These are phyloP conservation scores for Harringtonia aguacate DNA, from an alignment of 2,329 filamentous ascomycete genomes.

Conservation along the genomic window DNA sequence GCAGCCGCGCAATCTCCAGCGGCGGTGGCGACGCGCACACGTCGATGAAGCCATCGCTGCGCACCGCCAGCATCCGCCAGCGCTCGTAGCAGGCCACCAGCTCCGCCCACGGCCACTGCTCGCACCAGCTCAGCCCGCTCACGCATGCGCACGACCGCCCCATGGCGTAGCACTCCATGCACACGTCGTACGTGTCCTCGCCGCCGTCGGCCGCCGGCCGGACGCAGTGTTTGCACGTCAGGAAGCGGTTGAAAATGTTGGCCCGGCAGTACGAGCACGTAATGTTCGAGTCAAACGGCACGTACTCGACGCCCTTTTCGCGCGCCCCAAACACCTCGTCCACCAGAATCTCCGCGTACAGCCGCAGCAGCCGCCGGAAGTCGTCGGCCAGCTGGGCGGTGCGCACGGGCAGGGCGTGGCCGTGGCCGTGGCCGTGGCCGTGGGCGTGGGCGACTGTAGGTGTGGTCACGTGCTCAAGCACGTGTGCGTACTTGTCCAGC, in stretches of 20 bases:
- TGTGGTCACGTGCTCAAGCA: slow-evolving; percentile 29
- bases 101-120: slow-evolving; percentile 82
- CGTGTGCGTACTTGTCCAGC: slow-evolving; percentile 63
- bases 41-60: slow-evolving; percentile 58
- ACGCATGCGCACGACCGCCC: slow-evolving; percentile 85
- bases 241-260: slow-evolving; percentile 94
- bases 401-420: slow-evolving; percentile 26
- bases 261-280: slow-evolving; percentile 93
- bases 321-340: slow-evolving; percentile 76
- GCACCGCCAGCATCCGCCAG: slow-evolving; percentile 72
- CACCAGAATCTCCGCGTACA: slow-evolving; percentile 70
- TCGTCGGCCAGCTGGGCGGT: slow-evolving; percentile 67
- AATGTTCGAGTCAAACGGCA: slow-evolving; percentile 81
- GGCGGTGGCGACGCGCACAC: slow-evolving; percentile 56
- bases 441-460: too few species aligned
- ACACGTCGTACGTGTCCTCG: slow-evolving; percentile 87
- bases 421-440: too few species aligned
- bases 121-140: slow-evolving; percentile 78
- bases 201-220: slow-evolving; percentile 52
- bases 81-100: slow-evolving; percentile 67
- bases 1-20: slow-evolving; percentile 58
- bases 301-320: slow-evolving; percentile 60
- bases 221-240: slow-evolving; percentile 82
- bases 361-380: slow-evolving; percentile 66
- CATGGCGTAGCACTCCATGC: slow-evolving; percentile 98